These are phyloP conservation scores for Talaromyces sp. DNA, from an alignment of 2,329 filamentous ascomycete genomes.

Conservation along the genomic window DNA sequence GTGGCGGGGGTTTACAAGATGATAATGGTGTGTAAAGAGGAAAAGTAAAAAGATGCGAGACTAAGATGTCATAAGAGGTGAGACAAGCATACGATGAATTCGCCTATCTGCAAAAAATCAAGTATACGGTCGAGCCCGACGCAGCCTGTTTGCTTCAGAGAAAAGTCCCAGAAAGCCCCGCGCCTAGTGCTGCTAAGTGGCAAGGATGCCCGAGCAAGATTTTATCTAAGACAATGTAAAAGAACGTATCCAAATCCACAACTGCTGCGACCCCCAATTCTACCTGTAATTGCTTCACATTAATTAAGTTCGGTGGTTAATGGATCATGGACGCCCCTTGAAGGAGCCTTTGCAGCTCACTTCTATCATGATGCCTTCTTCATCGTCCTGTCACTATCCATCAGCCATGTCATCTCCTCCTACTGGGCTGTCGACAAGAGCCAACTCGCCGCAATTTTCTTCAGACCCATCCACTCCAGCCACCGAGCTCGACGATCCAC, in stretches of 20 bases:
- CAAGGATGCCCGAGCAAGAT: slow-evolving; percentile 3
- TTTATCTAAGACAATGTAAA: background rate
- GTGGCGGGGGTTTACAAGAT: background rate
- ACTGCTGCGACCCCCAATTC: background rate
- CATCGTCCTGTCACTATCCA: background rate
- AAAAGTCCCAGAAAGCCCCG: background rate
- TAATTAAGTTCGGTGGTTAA: background rate
- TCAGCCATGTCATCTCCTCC: slow-evolving; percentile 4
- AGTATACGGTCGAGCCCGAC: background rate
- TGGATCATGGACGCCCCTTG: slow-evolving; percentile 3
- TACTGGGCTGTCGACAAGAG: background rate
- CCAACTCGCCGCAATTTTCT: slow-evolving; percentile 2
- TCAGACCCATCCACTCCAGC: slow-evolving; percentile 6
- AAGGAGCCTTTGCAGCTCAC: background rate
- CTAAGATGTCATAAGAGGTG: background rate
- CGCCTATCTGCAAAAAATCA: background rate
- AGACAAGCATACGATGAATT: background rate
- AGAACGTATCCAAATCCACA: slow-evolving; percentile 4
- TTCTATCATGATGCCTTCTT: background rate
- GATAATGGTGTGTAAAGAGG: background rate
- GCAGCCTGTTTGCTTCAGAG: background rate
- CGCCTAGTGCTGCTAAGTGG: slow-evolving; percentile 1
- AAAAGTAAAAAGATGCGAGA: background rate
- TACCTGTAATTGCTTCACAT: background rate
- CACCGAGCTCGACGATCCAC: slow-evolving; percentile 2